Percentiles rank a stretch among this genome's conserved stretches.
Conservation (phyloP, 768 basidiomycete genomes). For the Naematelia encephala region DNA sequence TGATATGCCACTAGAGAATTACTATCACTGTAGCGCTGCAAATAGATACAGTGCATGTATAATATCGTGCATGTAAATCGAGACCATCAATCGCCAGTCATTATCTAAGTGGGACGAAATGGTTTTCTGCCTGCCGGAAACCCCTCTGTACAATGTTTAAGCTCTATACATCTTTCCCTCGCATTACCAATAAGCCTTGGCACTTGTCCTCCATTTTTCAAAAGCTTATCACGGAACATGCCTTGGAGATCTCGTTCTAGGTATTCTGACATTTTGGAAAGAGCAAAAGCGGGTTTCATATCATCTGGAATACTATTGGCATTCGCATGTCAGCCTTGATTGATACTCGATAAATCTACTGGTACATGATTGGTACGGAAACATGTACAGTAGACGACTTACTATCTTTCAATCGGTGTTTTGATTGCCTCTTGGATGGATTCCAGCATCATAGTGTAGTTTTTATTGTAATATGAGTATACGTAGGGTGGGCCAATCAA, state of each 20-base stretch:
- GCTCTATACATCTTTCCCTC: conserved; percentile 35
- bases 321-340: background rate
- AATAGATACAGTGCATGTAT: no score
- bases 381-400: conserved; percentile 22
- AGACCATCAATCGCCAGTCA: background rate
- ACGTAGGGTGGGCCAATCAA: conserved; percentile 46
- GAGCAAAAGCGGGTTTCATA: conserved; percentile 34
- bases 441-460: conserved; percentile 34
- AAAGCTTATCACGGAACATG: conserved; percentile 21
- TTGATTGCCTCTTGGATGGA: conserved; percentile 30
- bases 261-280: conserved; percentile 19
- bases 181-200: conserved; percentile 19
- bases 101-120: background rate
- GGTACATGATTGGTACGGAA: background rate
- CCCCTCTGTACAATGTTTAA: conserved; percentile 20
- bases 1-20: background rate
- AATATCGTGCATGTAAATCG: no score
- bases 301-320: conserved; percentile 42
- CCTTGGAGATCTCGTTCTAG: conserved; percentile 27
- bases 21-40: no score
- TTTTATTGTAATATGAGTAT: conserved; percentile 36
- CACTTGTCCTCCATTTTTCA: conserved; percentile 22
- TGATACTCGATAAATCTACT: background rate
- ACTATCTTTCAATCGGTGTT: conserved; percentile 44
- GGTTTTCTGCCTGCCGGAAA: conserved; percentile 20